Conservation (phyloP, 2,329 filamentous ascomycete genomes). For the Xylaria sp. region DNA sequence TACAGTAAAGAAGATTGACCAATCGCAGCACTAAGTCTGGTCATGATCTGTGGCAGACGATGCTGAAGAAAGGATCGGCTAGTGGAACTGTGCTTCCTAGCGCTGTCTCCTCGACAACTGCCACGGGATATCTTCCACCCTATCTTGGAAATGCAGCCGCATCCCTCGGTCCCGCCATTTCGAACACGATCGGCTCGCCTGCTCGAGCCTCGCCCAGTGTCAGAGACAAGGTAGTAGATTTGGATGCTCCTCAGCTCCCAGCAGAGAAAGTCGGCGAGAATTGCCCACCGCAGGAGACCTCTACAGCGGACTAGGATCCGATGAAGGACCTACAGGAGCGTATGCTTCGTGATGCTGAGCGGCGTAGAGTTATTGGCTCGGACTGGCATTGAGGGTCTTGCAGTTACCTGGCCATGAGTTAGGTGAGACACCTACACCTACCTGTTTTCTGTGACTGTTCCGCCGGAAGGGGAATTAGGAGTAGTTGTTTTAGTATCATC, state of each 20-base stretch:
- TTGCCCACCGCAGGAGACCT: slow-evolving; percentile 42
- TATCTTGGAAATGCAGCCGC: slow-evolving; percentile 57
- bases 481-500: slow-evolving; percentile 20
- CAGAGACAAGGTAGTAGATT: slow-evolving; percentile 31
- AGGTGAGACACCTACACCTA: background rate
- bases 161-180: slow-evolving; percentile 50
- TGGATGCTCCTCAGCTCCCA: slow-evolving; percentile 23
- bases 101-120: slow-evolving; percentile 56
- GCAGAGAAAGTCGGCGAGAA: slow-evolving; percentile 50
- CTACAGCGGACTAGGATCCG: slow-evolving; percentile 36
- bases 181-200: slow-evolving; percentile 41
- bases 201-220: slow-evolving; percentile 33
- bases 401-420: background rate
- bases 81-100: slow-evolving; percentile 50
- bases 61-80: slow-evolving; percentile 56
- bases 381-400: slow-evolving; percentile 33
- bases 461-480: slow-evolving; percentile 10
- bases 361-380: slow-evolving; percentile 36
- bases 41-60: slow-evolving; percentile 52
- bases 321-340: slow-evolving; percentile 36
- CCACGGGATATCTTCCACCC: slow-evolving; percentile 57
- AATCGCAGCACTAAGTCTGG: slow-evolving; percentile 44
- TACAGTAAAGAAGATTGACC: slow-evolving; percentile 6
- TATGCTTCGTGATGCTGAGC: slow-evolving; percentile 38
- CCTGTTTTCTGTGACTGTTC: slow-evolving; percentile 1